Evolutionary conservation across 139 green algal species (phyloP).

Genomic region (Chlorella sp.): DNA sequence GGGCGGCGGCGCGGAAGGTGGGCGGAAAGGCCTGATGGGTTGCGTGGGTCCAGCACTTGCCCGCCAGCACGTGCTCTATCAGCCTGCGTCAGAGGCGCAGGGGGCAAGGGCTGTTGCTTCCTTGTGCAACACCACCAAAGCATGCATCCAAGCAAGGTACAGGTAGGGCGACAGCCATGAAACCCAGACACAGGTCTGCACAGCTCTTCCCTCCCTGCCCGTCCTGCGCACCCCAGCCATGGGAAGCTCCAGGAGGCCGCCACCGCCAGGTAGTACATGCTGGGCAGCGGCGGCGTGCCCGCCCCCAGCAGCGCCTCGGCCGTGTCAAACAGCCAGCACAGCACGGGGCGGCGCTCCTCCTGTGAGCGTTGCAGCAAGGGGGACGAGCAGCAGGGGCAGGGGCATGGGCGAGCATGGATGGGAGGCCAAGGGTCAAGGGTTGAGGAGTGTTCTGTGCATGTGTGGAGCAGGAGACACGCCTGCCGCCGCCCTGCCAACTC

Average conservation of each 20-base stretch:
- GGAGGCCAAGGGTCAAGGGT: too few species aligned
- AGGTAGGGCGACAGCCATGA: too few species aligned
- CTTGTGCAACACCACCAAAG: too few species aligned
- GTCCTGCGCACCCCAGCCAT: background rate
- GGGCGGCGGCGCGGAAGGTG: background rate
- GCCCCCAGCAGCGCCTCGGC: slow-evolving; percentile 4
- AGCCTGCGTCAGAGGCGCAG: background rate
- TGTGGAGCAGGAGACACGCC: too few species aligned
- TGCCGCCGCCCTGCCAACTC: too few species aligned
- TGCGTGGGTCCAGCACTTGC: background rate
- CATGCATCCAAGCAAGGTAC: too few species aligned
- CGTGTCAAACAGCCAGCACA: slow-evolving; percentile 8
- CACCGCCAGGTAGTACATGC: background rate
- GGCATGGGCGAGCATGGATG: too few species aligned
- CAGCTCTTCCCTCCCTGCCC: too few species aligned
- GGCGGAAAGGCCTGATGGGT: background rate
- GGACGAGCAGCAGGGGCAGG: too few species aligned
- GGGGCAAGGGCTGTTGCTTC: background rate
- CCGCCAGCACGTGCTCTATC: background rate
- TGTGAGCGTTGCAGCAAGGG: background rate
- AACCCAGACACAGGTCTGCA: too few species aligned
- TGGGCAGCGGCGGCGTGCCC: background rate
- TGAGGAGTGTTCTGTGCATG: too few species aligned
- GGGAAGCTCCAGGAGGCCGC: background rate
- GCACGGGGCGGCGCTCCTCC: background rate